Conservation (phyloP, 1,139 yeast species). For the Suzukiozyma palmioleophila region DNA sequence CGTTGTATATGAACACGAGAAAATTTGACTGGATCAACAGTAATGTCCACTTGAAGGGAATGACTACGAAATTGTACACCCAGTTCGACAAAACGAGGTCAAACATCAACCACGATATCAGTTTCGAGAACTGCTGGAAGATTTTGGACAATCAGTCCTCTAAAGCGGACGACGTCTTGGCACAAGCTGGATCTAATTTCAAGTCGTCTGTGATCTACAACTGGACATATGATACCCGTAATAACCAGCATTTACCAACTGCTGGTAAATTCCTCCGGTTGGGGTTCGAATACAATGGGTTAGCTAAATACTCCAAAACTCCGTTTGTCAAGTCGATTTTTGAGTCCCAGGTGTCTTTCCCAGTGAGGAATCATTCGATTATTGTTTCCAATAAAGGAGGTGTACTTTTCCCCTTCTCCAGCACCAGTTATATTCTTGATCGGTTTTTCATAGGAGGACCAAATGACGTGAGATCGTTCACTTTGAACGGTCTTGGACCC, state of each 20-base stretch:
- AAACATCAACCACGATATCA: conserved; percentile 49
- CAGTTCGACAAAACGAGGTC: conserved; percentile 14
- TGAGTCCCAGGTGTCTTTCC: conserved; percentile 43
- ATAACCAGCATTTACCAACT: conserved; percentile 52
- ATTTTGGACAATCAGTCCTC: conserved; percentile 45
- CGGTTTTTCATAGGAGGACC: conserved; percentile 66
- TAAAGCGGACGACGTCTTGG: conserved; percentile 28
- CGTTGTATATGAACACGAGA: conserved; percentile 55
- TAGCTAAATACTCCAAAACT: conserved; percentile 21
- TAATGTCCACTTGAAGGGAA: conserved; percentile 56
- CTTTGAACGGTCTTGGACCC: conserved; percentile 82
- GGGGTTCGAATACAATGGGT: conserved; percentile 57
- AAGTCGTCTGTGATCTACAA: conserved; percentile 56
- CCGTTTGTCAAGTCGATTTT: conserved; percentile 43
- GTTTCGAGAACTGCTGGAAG: conserved; percentile 63
- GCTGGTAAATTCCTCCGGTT: conserved; percentile 52
- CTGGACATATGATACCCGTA: conserved; percentile 52
- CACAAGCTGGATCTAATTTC: conserved; percentile 56
- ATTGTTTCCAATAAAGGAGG: conserved; percentile 51
- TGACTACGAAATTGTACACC: conserved; percentile 47
- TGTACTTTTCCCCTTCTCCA: conserved; percentile 34
- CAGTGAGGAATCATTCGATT: conserved; percentile 26
- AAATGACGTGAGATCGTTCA: conserved; percentile 74
- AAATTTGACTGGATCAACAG: conserved; percentile 67
- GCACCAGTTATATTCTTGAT: conserved; percentile 51